A percentile compares a stretch with the other conserved stretches of the same genome.
Evolutionary conservation across 2,329 filamentous ascomycete genomes (phyloP).

Genomic region (Aspergillus caelatus): DNA sequence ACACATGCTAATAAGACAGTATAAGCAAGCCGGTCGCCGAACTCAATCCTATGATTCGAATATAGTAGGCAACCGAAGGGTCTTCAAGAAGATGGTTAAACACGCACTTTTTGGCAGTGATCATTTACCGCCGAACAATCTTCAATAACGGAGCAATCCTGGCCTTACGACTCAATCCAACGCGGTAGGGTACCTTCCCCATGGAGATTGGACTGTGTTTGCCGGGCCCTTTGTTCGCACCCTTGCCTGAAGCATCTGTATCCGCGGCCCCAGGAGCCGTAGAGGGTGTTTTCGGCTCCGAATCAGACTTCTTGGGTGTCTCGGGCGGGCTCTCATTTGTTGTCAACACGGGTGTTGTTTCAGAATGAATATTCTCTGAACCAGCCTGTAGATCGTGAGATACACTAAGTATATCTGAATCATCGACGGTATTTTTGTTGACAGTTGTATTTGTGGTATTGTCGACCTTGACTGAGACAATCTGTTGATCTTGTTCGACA

Average conservation of each 20-base stretch:
- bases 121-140: conserved; percentile 41
- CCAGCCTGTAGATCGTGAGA: background rate
- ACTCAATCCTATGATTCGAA: background rate
- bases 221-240: conserved; percentile 27
- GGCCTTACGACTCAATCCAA: conserved; percentile 53
- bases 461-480: background rate
- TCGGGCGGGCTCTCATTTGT: conserved; percentile 7
- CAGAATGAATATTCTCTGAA: background rate
- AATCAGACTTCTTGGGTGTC: conserved; percentile 19
- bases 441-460: background rate
- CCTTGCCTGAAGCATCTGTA: background rate
- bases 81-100: background rate
- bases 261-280: background rate
- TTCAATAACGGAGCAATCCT: conserved; percentile 53
- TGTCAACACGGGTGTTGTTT: background rate
- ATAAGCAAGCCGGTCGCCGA: background rate
- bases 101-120: background rate
- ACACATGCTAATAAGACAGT: background rate
- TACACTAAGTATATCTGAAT: background rate
- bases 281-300: conserved; percentile 8
- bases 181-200: conserved; percentile 46
- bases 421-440: background rate
- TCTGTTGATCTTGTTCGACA: background rate
- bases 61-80: background rate
- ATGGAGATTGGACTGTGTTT: conserved; percentile 47